Evolutionary conservation across 371 early-diverging fungal species (phyloP).

Genomic region (Coemansia sp.): DNA sequence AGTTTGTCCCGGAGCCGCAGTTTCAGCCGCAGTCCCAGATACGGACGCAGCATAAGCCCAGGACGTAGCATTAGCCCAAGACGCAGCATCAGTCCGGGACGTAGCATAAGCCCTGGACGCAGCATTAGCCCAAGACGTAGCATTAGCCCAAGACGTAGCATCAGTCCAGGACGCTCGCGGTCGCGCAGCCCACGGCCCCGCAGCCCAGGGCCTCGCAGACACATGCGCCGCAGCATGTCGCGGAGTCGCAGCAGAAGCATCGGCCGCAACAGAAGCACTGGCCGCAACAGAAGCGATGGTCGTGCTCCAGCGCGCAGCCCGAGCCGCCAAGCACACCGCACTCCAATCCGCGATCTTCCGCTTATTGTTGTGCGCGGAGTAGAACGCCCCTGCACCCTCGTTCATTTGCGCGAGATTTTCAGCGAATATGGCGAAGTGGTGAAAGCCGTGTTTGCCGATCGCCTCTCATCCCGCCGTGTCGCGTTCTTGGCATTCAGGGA

Average conservation of each 20-base stretch:
- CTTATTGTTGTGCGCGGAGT: too few species aligned
- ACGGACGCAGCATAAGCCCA: slow-evolving; percentile 13
- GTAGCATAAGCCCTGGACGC: slow-evolving; percentile 8
- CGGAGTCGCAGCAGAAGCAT: slow-evolving; percentile 3
- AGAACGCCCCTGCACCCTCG: not conserved
- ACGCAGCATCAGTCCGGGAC: slow-evolving; percentile 15
- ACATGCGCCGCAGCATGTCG: not conserved
- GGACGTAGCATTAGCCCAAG: slow-evolving; percentile 17
- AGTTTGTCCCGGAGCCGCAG: slow-evolving; percentile 16
- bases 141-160: too few species aligned
- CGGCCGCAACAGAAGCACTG: too few species aligned
- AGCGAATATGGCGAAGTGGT: slow-evolving; percentile 6
- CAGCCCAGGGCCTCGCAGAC: slow-evolving; percentile 18
- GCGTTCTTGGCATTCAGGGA: too few species aligned
- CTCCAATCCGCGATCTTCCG: too few species aligned
- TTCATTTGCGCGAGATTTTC: slow-evolving; percentile 29
- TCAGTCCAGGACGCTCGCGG: too few species aligned
- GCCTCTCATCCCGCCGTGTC: too few species aligned
- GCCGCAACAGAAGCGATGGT: too few species aligned
- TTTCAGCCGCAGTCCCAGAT: slow-evolving; percentile 9
- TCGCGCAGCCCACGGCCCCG: slow-evolving; percentile 22
- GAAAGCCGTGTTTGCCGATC: too few species aligned
- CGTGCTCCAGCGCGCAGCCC: too few species aligned
- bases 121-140: too few species aligned
- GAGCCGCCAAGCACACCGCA: too few species aligned